Evolutionary conservation across 805 yeast species (phyloP), one percentile per base, ranked within the genome.

Genomic region (Candida yuanshanica): DNA sequence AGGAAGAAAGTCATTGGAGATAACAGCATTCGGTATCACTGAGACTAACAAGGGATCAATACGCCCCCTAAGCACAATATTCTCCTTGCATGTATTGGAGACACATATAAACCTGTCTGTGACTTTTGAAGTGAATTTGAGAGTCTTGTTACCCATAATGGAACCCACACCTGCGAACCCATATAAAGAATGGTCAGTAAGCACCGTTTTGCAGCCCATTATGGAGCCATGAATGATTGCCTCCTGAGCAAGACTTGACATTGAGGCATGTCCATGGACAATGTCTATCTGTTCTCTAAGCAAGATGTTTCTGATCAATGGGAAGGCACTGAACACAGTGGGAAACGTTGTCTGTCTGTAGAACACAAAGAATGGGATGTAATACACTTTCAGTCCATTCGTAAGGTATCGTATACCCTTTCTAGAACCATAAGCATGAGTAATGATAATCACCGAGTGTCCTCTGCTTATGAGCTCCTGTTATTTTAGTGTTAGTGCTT

Each of bases 61-160:
- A 2, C 83, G 76, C 0, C 95, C 95, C 38, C 99, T 68, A 11
- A 93, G 68, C 5, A 90, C 96, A 8, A 95, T 89, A 58, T 93
- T 93, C 51, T 93, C 99, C 56, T 93, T 90, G 60, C 98, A 88
- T 0, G 97, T 91, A 57, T 93, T 93, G 4, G 95, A 85, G 2
- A 93, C 99, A 62, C 97, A 87, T n/a, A 93, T 91, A 35, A 86
- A 88, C 59, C 91, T 91, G 44, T 95, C 96, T 5, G 89, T 79
- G 53, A 88, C 95, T 31, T 84, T 82, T 42, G 88, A 62, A 0
- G 95, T 79, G 64, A 89, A 93, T 52, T 84, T 84, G 47, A 93
- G 65, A 5, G 85, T 62, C 61, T 93, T 93, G 62, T 93, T 93
- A 14, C 95, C 95, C 49, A 89, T 63, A 24, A 91, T 86, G 6